These are phyloP conservation scores for Stachybotrys elegans DNA, from an alignment of 2,329 filamentous ascomycete genomes.

Conservation along the genomic window DNA sequence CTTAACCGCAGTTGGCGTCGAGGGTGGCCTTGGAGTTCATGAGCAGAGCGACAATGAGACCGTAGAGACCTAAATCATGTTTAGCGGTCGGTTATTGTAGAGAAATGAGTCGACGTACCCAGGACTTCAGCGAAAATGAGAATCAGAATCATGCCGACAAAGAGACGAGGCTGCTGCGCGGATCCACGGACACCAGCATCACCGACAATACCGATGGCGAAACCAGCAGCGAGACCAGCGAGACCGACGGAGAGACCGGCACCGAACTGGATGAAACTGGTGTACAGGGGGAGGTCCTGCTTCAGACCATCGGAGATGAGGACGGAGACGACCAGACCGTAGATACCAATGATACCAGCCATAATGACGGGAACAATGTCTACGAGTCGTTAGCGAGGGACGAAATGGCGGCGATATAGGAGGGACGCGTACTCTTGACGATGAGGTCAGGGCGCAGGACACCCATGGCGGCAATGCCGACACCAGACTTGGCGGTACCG, in stretches of 20 bases:
- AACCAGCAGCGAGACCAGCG: conserved; percentile 77
- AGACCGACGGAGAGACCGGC: conserved; percentile 79
- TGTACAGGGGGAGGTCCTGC: conserved; percentile 70
- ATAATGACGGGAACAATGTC: conserved; percentile 99
- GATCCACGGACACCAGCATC: conserved; percentile 85
- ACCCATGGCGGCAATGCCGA: conserved; percentile 98
- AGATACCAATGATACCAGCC: conserved; percentile 99
- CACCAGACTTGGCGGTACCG: conserved; percentile 98
- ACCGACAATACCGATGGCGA: conserved; percentile 83
- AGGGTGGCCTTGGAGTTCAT: conserved; percentile 93
- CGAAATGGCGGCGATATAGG: background rate
- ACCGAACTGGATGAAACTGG: conserved; percentile 80
- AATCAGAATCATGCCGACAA: conserved; percentile 97
- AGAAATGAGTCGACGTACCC: conserved; percentile 53
- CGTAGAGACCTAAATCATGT: conserved; percentile 75
- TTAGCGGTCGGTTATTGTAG: conserved; percentile 14
- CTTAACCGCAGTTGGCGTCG: conserved; percentile 54
- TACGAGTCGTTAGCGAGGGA: conserved; percentile 29
- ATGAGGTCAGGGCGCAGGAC: conserved; percentile 96
- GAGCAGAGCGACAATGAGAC: conserved; percentile 94
- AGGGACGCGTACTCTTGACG: conserved; percentile 80
- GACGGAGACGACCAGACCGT: conserved; percentile 84
- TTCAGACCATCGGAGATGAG: conserved; percentile 75
- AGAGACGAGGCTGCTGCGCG: conserved; percentile 78
- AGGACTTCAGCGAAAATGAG: conserved; percentile 99